Percentiles rank a stretch among this genome's conserved stretches.
phyloP scores from a whole-genome alignment of 805 yeast genomes.

The Schwanniomyces pseudopolymorphus region DNA sequence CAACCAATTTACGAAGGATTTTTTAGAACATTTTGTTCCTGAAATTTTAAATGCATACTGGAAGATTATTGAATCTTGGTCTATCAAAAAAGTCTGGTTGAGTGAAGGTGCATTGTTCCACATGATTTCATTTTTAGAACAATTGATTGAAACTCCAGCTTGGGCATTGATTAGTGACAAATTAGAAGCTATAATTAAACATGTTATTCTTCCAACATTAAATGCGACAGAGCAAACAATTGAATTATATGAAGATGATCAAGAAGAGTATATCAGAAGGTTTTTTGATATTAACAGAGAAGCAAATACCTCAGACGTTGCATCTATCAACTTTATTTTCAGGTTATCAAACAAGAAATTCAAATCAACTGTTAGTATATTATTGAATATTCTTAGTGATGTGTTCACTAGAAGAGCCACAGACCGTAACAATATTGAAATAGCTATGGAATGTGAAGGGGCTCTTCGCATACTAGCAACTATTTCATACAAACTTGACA shows the following conservation, averaged over 20 bases:
- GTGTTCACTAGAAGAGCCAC: constrained; percentile 33
- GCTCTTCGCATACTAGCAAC: constrained; percentile 43
- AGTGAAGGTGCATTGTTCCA: constrained; percentile 41
- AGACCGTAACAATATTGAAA: constrained; percentile 22
- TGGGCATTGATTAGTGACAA: constrained; percentile 37
- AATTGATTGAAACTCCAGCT: constrained; percentile 38
- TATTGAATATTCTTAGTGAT: constrained; percentile 33
- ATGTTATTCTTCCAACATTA: constrained; percentile 42
- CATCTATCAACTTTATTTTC: constrained; percentile 47
- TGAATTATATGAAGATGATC: constrained; percentile 45
- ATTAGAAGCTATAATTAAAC: constrained; percentile 40
- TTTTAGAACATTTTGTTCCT: constrained; percentile 40
- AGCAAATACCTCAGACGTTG: constrained; percentile 48
- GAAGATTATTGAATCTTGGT: constrained; percentile 44
- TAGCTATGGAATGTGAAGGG: constrained; percentile 41
- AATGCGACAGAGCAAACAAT: constrained; percentile 37
- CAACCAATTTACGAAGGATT: constrained; percentile 28
- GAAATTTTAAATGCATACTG: constrained; percentile 43
- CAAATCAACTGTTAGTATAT: constrained; percentile 34
- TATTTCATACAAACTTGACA: constrained; percentile 37
- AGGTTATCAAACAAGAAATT: constrained; percentile 36
- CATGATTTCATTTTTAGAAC: constrained; percentile 44
- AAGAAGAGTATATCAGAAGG: constrained; percentile 45
- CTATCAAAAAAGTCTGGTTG: constrained; percentile 37
- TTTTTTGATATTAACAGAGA: constrained; percentile 49